Evolutionary conservation across 306 rosid genomes (phyloP), one percentile per base, ranked within the genome.

Genomic region (Delonix regia): DNA sequence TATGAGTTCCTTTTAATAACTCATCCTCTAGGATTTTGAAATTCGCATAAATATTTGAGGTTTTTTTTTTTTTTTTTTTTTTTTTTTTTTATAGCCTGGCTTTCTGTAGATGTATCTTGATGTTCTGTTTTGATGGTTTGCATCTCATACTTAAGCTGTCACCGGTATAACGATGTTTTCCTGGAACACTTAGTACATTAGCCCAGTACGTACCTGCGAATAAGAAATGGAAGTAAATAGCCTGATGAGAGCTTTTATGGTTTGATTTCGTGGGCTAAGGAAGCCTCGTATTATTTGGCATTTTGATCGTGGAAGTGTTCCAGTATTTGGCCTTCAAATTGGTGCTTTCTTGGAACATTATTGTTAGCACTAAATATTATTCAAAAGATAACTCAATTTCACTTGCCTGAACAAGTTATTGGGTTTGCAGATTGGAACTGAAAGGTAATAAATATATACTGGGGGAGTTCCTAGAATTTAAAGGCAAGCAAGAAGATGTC

Each of bases 391-490:
- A 13, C 22, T 71, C 13, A 25, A 18, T 65, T 57, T 71, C 48
- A 60, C 86, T 82, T 59, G 30, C 45, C 16, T 27, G 59, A 69
- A 79, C 22, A 63, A 67, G 33, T 66, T 49, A 25, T 47, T 68
- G 67, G 81, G 63, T 67, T 65, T 76, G 74, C 90, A 94, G 99
- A 81, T 69, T 95, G 89, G 98, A 93, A 86, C 89, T 95, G 39
- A 91, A 87, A 91, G 93, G 91, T 76, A 85, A 78, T 76, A 92
- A 91, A 74, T 83, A 83, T 75, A 77, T 90, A 69, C 88, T 95
- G 66, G 99, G 99, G 38, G 99, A 95, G 67, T 95, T 95, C 83
- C 81, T 87, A 73, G 97, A 95, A 65, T 95, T 95, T 85, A 95
- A 93, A 78, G 99, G 99, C 36, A 93, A 89, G 88, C 66, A 83